Evolutionary conservation across 202 grass and related monocot species (phyloP).

Genomic region (Schoenoplectus tabernaemontani): DNA sequence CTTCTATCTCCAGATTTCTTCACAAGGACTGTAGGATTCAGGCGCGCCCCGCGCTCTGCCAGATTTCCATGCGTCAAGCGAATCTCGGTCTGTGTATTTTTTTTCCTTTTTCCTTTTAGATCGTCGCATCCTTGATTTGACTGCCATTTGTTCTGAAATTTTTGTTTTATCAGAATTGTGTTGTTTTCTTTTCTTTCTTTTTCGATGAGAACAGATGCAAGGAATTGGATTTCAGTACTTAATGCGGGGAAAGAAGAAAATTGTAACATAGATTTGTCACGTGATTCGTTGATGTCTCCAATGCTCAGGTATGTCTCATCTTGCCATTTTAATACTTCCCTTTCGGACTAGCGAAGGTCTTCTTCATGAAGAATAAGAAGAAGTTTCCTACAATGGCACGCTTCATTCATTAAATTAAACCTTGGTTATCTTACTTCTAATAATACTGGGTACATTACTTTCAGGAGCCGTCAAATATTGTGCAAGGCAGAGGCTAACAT

Average conservation of each 20-base stretch:
- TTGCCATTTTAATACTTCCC: background rate
- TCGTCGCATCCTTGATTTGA: background rate
- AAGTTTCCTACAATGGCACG: slow-evolving; percentile 2
- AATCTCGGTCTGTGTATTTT: background rate
- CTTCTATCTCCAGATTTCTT: slow-evolving; percentile 65
- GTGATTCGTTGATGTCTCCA: slow-evolving; percentile 11
- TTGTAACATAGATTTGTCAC: slow-evolving; percentile 24
- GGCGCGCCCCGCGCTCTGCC: background rate
- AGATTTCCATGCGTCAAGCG: slow-evolving; percentile 14
- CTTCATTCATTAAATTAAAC: background rate
- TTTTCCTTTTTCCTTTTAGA: background rate
- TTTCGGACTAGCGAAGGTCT: background rate
- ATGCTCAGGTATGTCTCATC: slow-evolving; percentile 36
- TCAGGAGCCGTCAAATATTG: slow-evolving; percentile 55
- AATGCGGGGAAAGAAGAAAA: slow-evolving; percentile 24
- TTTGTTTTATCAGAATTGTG: background rate
- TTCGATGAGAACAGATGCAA: slow-evolving; percentile 18
- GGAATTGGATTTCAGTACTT: slow-evolving; percentile 29
- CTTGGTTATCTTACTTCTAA: slow-evolving; percentile 5
- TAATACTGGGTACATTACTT: slow-evolving; percentile 4
- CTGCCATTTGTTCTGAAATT: slow-evolving; percentile 9
- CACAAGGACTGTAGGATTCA: slow-evolving; percentile 12
- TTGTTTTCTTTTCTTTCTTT: background rate
- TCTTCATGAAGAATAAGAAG: background rate
- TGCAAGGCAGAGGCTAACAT: slow-evolving; percentile 82